Evolutionary conservation across 768 basidiomycete genomes (phyloP).

Genomic region (Collybiopsis confluens): DNA sequence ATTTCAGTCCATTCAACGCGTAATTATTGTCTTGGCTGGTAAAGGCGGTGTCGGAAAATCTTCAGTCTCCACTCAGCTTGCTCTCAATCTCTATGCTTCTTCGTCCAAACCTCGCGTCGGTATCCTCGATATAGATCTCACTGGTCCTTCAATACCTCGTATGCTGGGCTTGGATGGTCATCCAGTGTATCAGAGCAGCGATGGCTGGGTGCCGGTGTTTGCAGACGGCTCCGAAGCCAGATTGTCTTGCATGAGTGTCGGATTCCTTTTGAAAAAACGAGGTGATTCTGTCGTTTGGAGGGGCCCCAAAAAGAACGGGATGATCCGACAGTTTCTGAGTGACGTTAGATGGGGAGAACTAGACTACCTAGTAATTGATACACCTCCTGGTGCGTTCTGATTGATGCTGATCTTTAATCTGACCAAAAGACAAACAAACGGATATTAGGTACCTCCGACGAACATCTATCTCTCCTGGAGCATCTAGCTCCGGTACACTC

Average conservation of each 20-base stretch:
- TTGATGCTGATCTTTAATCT: neutral
- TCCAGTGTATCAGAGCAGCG: slow-evolving; percentile 87
- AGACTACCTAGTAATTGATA: slow-evolving; percentile 91
- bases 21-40: slow-evolving; percentile 91
- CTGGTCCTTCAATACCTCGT: slow-evolving; percentile 90
- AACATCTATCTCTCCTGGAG: slow-evolving; percentile 93
- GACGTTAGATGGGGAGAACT: slow-evolving; percentile 95
- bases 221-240: slow-evolving; percentile 75
- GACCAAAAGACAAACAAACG: slow-evolving; percentile 19
- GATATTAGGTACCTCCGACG: slow-evolving; percentile 88
- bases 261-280: slow-evolving; percentile 85
- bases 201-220: slow-evolving; percentile 98
- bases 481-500: slow-evolving; percentile 83
- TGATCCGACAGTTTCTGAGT: slow-evolving; percentile 93
- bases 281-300: slow-evolving; percentile 97
- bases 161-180: slow-evolving; percentile 90
- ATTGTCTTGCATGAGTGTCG: slow-evolving; percentile 94
- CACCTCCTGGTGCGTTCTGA: slow-evolving; percentile 78
- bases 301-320: slow-evolving; percentile 97
- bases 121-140: slow-evolving; percentile 92
- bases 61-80: slow-evolving; percentile 89
- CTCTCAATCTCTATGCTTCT: slow-evolving; percentile 75
- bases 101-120: slow-evolving; percentile 70
- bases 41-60: slow-evolving; percentile 99
- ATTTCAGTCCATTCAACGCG: slow-evolving; percentile 68